Percentiles rank a stretch among this genome's conserved stretches.
Evolutionary conservation across 179 eudicot genomes (phyloP).

Genomic region (Spinacia oleracea): DNA sequence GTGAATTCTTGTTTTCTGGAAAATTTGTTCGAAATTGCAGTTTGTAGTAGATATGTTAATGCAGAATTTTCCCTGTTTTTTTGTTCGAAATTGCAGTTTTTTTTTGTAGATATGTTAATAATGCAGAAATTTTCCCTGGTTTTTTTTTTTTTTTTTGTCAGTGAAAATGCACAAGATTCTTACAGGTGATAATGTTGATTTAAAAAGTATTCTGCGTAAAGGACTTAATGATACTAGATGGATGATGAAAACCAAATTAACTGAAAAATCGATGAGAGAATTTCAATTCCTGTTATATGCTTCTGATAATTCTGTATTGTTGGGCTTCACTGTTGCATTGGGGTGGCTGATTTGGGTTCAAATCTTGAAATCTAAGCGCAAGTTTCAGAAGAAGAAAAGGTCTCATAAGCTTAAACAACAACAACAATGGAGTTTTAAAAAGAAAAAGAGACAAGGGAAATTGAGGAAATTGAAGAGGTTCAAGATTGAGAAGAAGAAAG

Average conservation of each 20-base stretch:
- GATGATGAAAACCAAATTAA: conserved; percentile 17
- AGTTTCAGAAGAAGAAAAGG: too few relatives aligned
- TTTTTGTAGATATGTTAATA: too few relatives aligned
- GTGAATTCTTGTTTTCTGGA: background rate
- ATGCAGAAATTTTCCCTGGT: too few relatives aligned
- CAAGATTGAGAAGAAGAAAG: too few relatives aligned
- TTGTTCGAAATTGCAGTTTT: too few relatives aligned
- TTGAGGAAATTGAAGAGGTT: too few relatives aligned
- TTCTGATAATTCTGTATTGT: conserved; percentile 21
- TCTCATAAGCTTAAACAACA: too few relatives aligned
- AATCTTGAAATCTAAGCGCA: background rate
- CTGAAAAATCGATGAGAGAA: conserved; percentile 12
- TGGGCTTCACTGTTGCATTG: conserved; percentile 24
- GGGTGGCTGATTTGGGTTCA: conserved; percentile 26
- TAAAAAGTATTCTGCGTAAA: conserved; percentile 6
- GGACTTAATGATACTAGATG: conserved; percentile 19
- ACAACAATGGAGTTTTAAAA: too few relatives aligned
- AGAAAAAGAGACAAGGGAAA: too few relatives aligned
- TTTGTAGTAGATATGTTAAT: background rate
- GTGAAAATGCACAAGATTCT: conserved; percentile 28
- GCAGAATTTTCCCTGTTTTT: background rate
- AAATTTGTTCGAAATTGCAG: too few relatives aligned
- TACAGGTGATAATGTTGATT: conserved; percentile 24
- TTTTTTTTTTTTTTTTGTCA: conserved; percentile 6
- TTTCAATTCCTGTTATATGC: conserved; percentile 16